Base-by-base conservation (phyloP, 2,329 filamentous ascomycete genomes). In the Trichoderma sp. region DNA sequence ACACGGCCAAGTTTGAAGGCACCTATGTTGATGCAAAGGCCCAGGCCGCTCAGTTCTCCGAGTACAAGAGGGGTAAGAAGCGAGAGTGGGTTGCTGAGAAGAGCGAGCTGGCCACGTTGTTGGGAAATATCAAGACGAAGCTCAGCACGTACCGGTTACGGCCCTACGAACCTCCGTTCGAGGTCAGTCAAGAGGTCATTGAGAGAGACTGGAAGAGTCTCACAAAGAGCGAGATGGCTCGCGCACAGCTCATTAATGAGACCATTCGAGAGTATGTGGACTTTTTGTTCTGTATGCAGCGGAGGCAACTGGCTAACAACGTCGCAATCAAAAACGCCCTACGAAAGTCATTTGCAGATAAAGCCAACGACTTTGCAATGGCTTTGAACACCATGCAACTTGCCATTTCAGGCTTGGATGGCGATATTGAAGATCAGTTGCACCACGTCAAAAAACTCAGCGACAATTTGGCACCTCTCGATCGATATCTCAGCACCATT, bases 121-220 rank as follows among this genome's bases (percentile, higher is more conserved):
- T 99, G 74, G 97, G 97, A 45, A 99, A 99, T 84, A 98, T 99
- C 89, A 98, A 98, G 88, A 99, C 97, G 1, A 99, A 99, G 84
- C 88, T 99, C 80, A 95, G 94, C 80, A 99, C 97, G 56, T 99
- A 99, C 83, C 92, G 95, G 67, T 86, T 99, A 74, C 91, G 94
- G 77, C 93, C 96, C 7, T 99, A 99, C 81, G 93, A 97, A 65
- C 97, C 97, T 45, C 97, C 97, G 3, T 88, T 90, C 72, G 94
- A 98, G 80, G 85, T 99, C 78, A 93, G 93, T 71, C 85, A 97
- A 67, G 95, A 97, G 77, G 91, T 92, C 21, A 89, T 97, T 78
- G 97, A 99, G 79, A 86, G 88, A 75, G 93, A 95, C 78, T 99
- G 97, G 97, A 88, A 90, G 60, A 89, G 86, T 11, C 84, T 99